Base-by-base conservation (phyloP, 352 stramenopile species). In the Globisporangium acanthophoron region DNA sequence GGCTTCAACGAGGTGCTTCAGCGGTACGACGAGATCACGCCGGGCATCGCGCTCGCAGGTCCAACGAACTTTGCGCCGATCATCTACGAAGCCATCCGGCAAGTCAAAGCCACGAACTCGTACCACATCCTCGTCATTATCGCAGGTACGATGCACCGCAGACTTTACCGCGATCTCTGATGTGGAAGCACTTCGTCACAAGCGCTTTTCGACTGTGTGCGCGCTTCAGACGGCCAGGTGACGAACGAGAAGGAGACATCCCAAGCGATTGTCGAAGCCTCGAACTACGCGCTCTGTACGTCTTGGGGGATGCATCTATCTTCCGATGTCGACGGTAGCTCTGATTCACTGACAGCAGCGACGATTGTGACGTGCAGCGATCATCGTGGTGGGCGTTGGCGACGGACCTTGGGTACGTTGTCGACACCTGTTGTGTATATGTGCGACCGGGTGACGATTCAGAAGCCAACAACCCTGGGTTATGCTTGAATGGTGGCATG, bases 121-220 rank as follows among this genome's bases (percentile, higher is more conserved):
- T 91, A 87, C 58, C 81, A 88, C 53, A 83, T 91, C 44, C 70
- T 92, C 29, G 71, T 92, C 43, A 91, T 92, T 54, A 76, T 91
- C 39, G 78, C 80, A 60, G 72, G 69, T 76, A 53, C 35, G 35
- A 29, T 56, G 8, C 21, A 33, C 39, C 5, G n/a, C 18, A 39
- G 47, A 40, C 3, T 37, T 13, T 29, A 16, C 5, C 20, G 8
- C 1, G 9, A n/a, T 50, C 13, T 12, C 0, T 35, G 33, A 37
- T 12, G 9, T 37, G 33, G 1, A 27, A 21, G 5, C 20, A 11
- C 13, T 5, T 46, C 1, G 37, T n/a, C 7, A 41, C 6, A 9
- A 39, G 33, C 8, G 33, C 33, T 11, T 39, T 39, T 18, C 37
- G 1, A 3, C 11, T 11, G 5, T 16, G 12, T 37, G 13, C 8